Base-by-base conservation (phyloP, 176 grass and related monocot species). In the Elymus sibiricus region DNA sequence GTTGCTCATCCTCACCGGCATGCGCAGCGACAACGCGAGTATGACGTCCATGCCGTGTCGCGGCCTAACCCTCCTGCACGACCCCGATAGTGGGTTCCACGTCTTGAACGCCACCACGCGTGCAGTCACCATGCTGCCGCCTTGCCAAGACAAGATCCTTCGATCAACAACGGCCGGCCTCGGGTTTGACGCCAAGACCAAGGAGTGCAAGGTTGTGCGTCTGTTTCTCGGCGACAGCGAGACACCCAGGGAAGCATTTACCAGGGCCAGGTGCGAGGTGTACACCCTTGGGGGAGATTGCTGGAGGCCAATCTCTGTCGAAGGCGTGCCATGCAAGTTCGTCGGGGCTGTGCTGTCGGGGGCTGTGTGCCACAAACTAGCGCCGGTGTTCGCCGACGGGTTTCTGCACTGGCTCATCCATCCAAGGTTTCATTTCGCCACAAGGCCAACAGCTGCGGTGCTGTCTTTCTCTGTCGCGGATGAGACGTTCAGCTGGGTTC, bases 341-440 rank as follows among this genome's bases (percentile, higher is more conserved):
- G 68, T 10, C 11, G 11, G 38, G 37, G 11, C 37, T 22, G 69
- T 22, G 37, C 9, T 71, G 11, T 5, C 2, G 21, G 11, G 37
- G 37, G 9, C 11, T 3, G 11, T 16, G 1, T 7, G 6, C 10
- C 0, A 6, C 37, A 3, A 25, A 5, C 11, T 13, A 21, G 0
- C 11, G 5, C 2, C 34, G 2, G 38, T 72, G 11, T 72, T 43
- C 69, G 69, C 5, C 5, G 22, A 25, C 37, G 37, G 69, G 2
- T 72, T 1, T 6, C 69, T 72, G 22, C 69, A 72, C 38, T 72
- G 38, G 69, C 69, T 72, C 38, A n/a, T 72, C 69, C 11, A 72
- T 11, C 38, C 68, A 21, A 38, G 0, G 0, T 53, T 53, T 19
- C 2, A 11, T 0, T 38, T 22, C 17, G 9, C 37, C 10, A 24